Percentiles rank a stretch among this genome's conserved stretches.
Evolutionary conservation across 2,329 filamentous ascomycete genomes (phyloP).

Genomic region (Sporothrix inflata): DNA sequence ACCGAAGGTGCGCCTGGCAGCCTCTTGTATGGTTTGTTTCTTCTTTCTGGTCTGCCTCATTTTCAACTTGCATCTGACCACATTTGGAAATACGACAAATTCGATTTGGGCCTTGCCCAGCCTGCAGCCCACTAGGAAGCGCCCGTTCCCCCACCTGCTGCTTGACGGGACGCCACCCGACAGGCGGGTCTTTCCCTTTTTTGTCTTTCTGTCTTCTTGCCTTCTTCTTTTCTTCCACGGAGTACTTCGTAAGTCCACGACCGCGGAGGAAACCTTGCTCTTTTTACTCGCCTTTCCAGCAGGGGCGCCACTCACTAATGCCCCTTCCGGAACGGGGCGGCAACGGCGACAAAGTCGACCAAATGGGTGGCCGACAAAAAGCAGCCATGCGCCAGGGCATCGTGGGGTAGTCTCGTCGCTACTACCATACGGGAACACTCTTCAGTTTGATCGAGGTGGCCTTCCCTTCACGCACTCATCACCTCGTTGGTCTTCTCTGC

Average conservation of each 20-base stretch:
- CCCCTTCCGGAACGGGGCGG: slow-evolving; percentile 18
- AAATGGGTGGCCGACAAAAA: background rate
- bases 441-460: background rate
- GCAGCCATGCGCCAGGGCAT: background rate
- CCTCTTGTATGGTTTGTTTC: background rate
- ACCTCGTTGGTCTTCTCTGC: too few species aligned
- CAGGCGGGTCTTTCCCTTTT: background rate
- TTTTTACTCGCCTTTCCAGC: background rate
- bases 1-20: background rate
- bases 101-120: background rate
- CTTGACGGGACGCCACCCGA: background rate
- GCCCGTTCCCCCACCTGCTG: background rate
- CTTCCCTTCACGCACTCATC: background rate
- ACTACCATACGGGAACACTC: background rate
- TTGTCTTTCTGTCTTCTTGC: background rate
- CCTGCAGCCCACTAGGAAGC: background rate
- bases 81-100: background rate
- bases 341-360: background rate
- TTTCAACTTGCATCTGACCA: slow-evolving; percentile 14
- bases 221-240: background rate
- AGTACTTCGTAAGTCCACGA: too few species aligned
- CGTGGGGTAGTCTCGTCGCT: background rate
- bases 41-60: background rate
- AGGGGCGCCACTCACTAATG: slow-evolving; percentile 15
- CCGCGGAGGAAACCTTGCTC: background rate